Conservation (phyloP, 2,329 filamentous ascomycete species). For the Xylariales sp. region DNA sequence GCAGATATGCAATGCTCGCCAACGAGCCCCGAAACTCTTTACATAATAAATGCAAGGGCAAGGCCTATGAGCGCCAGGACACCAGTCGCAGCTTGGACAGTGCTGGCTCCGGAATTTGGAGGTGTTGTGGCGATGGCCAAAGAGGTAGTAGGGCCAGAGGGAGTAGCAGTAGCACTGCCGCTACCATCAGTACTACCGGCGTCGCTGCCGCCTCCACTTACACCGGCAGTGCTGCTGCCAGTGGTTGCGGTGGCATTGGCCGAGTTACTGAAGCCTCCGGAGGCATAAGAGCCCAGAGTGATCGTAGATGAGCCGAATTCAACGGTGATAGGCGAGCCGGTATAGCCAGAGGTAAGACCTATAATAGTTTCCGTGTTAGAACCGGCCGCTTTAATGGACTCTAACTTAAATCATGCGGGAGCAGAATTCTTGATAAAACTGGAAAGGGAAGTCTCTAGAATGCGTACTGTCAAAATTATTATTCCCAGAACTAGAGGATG, state of each 20-base stretch:
- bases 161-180: constrained; percentile 29
- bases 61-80: constrained; percentile 39
- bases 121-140: constrained; percentile 33
- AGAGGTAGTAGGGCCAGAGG: constrained; percentile 41
- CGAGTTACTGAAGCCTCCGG: constrained; percentile 37
- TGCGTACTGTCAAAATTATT: constrained; percentile 7
- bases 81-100: constrained; percentile 35
- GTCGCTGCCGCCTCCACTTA: background rate
- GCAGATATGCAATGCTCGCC: background rate
- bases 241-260: constrained; percentile 36
- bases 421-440: background rate
- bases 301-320: constrained; percentile 29
- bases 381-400: background rate
- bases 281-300: constrained; percentile 27
- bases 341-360: constrained; percentile 29
- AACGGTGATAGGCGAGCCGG: constrained; percentile 32
- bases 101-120: constrained; percentile 30
- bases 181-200: background rate
- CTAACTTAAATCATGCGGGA: background rate
- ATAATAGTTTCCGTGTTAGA: background rate
- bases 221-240: background rate
- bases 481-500: background rate
- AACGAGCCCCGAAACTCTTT: background rate
- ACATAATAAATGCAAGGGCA: constrained; percentile 39
- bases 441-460: background rate